A percentile compares a stretch with the other conserved stretches of the same genome.
phyloP scores from a whole-genome alignment of 306 rosid genomes.

The Citrullus colocynthis region DNA sequence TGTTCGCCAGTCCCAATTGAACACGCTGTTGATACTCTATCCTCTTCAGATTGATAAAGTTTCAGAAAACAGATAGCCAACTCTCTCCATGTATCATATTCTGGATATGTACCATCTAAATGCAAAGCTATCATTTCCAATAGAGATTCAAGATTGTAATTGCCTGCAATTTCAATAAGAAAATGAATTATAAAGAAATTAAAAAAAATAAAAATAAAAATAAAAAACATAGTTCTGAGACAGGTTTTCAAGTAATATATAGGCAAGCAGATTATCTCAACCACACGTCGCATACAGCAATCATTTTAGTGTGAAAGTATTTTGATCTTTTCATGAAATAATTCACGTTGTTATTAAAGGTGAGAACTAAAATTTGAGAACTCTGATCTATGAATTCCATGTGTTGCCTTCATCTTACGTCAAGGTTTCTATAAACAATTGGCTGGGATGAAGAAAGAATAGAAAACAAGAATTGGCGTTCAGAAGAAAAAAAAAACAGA shows the following conservation, averaged over 20 bases:
- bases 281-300: not conserved
- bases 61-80: slow-evolving; percentile 51
- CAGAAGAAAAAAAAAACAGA: not conserved
- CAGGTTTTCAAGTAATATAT: not conserved
- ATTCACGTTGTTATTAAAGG: not conserved
- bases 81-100: slow-evolving; percentile 43
- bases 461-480: not conserved
- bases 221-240: not conserved
- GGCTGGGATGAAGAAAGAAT: not conserved
- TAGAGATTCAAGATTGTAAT: slow-evolving; percentile 40
- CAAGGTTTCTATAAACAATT: not conserved
- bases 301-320: not conserved
- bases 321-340: not conserved
- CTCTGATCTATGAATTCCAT: not conserved
- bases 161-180: slow-evolving; percentile 34
- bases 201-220: not conserved
- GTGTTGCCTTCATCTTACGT: not conserved
- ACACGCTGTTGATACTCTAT: slow-evolving; percentile 33
- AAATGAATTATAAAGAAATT: not conserved
- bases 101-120: slow-evolving; percentile 59
- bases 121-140: slow-evolving; percentile 67
- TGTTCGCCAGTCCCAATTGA: slow-evolving; percentile 9
- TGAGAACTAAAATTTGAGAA: not conserved
- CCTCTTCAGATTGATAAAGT: slow-evolving; percentile 39
- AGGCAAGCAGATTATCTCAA: not conserved